Conservation (phyloP, 768 basidiomycete species). For the Lanmaoa rubissima region DNA sequence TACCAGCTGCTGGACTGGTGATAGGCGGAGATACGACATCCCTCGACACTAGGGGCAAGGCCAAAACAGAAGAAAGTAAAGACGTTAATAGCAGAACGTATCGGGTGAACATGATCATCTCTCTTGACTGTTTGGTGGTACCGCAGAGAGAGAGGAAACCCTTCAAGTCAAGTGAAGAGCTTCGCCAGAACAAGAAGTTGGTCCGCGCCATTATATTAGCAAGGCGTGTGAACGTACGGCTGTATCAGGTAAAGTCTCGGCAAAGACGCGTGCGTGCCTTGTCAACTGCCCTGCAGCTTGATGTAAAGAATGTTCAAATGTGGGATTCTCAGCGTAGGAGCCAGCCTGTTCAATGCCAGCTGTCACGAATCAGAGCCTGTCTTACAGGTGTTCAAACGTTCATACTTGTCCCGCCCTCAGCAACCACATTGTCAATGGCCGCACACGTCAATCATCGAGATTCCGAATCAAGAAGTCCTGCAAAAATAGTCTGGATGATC, state of each 20-base stretch:
- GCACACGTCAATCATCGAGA: slow-evolving; percentile 5
- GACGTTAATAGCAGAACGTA: slow-evolving; percentile 22
- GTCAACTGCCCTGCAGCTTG: neutral
- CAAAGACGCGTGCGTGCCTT: neutral
- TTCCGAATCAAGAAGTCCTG: slow-evolving; percentile 9
- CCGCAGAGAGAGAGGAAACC: slow-evolving; percentile 17
- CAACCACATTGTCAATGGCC: neutral
- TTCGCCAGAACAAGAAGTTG: slow-evolving; percentile 4
- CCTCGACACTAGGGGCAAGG: slow-evolving; percentile 36
- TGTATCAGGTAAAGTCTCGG: slow-evolving; percentile 5
- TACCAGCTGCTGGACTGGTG: slow-evolving; percentile 39
- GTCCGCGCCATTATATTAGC: slow-evolving; percentile 14
- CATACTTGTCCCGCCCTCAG: neutral
- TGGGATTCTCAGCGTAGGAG: slow-evolving; percentile 3
- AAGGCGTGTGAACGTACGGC: slow-evolving; percentile 24
- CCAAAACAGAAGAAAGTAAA: slow-evolving; percentile 20
- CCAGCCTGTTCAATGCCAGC: neutral
- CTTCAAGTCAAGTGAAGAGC: slow-evolving; percentile 12
- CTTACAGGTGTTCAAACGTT: neutral
- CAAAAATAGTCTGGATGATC: slow-evolving; percentile 4
- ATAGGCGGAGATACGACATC: slow-evolving; percentile 51
- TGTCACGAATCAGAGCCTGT: neutral
- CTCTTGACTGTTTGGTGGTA: slow-evolving; percentile 4
- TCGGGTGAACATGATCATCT: slow-evolving; percentile 26
- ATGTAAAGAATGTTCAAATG: slow-evolving; percentile 1